Evolutionary conservation across 1,284 basidiomycete species (phyloP), one percentile per base, ranked within the genome.

Genomic region (Ceratobasidium sp.): DNA sequence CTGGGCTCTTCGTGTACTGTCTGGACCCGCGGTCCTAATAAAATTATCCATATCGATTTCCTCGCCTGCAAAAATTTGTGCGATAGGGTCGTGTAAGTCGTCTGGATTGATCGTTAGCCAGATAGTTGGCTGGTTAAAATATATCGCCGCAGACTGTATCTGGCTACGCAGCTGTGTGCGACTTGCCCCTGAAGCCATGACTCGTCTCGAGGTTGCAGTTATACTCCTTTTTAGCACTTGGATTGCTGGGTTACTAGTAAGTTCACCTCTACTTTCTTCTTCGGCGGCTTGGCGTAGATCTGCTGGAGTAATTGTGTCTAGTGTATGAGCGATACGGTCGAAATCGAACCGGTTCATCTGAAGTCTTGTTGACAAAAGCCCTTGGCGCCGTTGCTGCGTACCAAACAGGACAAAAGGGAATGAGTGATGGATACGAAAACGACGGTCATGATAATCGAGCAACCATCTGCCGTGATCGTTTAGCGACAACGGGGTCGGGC

Each of bases 21-120:
- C 80, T 0, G 84, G 86, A 0, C 84, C 85, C 4, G 75, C 28
- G 5, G 79, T 79, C 3, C 76, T 37, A 0, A 75, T 51, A 71
- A 87, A 86, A 0, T 67, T 8, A 73, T 87, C 84, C 42, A 87
- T 49, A 61, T 87, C 79, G 6, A 87, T 85, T 0, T 85, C 73
- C 67, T 83, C 81, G 0, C 87, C 85, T 0, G 82, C 81, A 28
- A 87, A 82, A 0, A 87, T 74, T 64, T 87, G 85, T 0, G 81
- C 84, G 26, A 85, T 80, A 0, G 81, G 82, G 73, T 83, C 80
- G 63, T 84, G 80, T 0, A 82, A 28, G 66, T 84, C 81, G 33
- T 75, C 54, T 0, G 82, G 84, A 77, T 84, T 83, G 35, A 84
- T 81, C 39, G 82, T 79, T 67, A 84, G 39, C 82, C 80, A 81